A percentile compares a stretch with the other conserved stretches of the same genome.
phyloP scores from a whole-genome alignment of 495 filamentous ascomycete genomes.

The Trichoderma parareesei region DNA sequence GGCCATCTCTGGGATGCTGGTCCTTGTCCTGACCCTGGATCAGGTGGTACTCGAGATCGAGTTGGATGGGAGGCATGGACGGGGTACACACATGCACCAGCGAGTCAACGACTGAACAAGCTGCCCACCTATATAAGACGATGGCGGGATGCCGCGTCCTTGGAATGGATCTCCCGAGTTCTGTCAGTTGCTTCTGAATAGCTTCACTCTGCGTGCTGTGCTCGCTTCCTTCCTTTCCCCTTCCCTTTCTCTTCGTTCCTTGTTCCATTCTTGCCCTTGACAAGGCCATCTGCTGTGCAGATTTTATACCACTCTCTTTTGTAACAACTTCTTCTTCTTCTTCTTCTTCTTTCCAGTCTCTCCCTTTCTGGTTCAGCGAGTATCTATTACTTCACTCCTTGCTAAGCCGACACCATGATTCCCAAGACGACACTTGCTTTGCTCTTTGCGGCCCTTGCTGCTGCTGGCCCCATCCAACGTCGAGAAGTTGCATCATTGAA shows the following conservation, averaged over 20 bases:
- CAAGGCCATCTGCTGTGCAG: conserved; percentile 26
- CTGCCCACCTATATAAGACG: neutral
- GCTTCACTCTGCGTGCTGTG: conserved; percentile 6
- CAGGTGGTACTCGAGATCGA: too few species aligned
- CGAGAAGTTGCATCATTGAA: conserved; percentile 36
- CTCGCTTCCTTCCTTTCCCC: conserved; percentile 17
- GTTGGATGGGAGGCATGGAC: neutral
- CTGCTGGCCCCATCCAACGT: conserved; percentile 20
- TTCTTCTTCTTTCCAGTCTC: too few species aligned
- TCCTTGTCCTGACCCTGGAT: too few species aligned
- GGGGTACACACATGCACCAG: too few species aligned
- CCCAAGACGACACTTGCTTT: conserved; percentile 21
- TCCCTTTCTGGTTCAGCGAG: neutral
- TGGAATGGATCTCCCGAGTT: neutral
- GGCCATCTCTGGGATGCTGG: too few species aligned
- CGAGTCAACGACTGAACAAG: too few species aligned
- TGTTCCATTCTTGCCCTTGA: conserved; percentile 13
- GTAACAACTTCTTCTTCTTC: neutral
- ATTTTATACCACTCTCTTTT: conserved; percentile 20
- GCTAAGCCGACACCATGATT: conserved; percentile 17
- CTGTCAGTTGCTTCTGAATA: conserved; percentile 4
- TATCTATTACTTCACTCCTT: conserved; percentile 3
- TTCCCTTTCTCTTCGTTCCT: conserved; percentile 16
- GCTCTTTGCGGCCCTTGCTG: conserved; percentile 20
- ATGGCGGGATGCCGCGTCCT: neutral